These are phyloP conservation scores for Wickerhamiella lipophila DNA, from an alignment of 805 yeast species.

Conservation along the genomic window DNA sequence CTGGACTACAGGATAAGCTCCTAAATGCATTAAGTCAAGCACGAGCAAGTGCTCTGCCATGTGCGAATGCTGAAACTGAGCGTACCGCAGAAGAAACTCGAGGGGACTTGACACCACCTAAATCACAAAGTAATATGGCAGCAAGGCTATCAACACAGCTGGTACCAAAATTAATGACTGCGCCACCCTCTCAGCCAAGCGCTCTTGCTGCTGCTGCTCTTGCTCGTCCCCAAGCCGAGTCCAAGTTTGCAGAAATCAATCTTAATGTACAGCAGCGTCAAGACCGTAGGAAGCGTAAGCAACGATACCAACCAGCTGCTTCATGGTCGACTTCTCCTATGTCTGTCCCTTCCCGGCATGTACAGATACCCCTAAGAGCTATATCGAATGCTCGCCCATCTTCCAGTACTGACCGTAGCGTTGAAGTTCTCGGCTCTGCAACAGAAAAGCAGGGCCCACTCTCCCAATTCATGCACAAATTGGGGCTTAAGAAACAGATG, in stretches of 20 bases:
- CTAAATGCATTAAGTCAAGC: neutral
- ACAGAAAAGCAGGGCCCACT: neutral
- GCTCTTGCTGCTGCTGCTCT: slow-evolving; percentile 17
- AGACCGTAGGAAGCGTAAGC: slow-evolving; percentile 9
- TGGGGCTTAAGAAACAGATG: slow-evolving; percentile 1
- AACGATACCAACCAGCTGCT: slow-evolving; percentile 17
- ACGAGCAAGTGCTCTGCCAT: neutral
- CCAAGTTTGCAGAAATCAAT: slow-evolving; percentile 16
- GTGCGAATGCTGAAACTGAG: neutral
- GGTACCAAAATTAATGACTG: slow-evolving; percentile 15
- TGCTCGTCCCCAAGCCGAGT: slow-evolving; percentile 18
- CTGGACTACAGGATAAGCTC: slow-evolving; percentile 5
- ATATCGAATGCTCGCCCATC: slow-evolving; percentile 4
- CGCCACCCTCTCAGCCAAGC: slow-evolving; percentile 12
- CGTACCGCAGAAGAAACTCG: neutral
- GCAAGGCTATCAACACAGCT: slow-evolving; percentile 15
- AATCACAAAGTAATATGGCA: slow-evolving; percentile 7
- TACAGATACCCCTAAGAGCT: slow-evolving; percentile 6
- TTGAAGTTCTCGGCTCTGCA: neutral
- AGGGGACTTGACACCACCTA: too few relatives aligned
- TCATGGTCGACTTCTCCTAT: slow-evolving; percentile 17
- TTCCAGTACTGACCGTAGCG: neutral
- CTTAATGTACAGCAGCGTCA: slow-evolving; percentile 11
- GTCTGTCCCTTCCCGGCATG: slow-evolving; percentile 8
- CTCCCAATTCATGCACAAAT: neutral